Percentiles rank a stretch among this genome's conserved stretches.
Evolutionary conservation across 169 alveolate species (phyloP).

Genomic region (Cryptosporidium baileyi): DNA sequence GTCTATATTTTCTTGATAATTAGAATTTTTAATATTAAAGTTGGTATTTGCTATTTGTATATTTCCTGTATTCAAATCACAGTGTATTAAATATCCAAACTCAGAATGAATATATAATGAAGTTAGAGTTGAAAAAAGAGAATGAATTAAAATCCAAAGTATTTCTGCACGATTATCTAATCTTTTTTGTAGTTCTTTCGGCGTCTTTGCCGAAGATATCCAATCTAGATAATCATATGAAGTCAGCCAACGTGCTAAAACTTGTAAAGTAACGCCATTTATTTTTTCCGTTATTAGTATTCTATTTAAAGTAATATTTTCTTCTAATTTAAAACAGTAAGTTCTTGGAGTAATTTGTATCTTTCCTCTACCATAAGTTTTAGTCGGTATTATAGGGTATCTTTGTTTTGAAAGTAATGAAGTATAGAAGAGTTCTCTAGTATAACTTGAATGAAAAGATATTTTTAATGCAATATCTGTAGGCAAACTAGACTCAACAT

Average conservation of each 20-base stretch:
- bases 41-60: slow-evolving; percentile 58
- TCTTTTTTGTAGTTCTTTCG: slow-evolving; percentile 49
- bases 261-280: slow-evolving; percentile 55
- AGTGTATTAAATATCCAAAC: slow-evolving; percentile 47
- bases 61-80: slow-evolving; percentile 59
- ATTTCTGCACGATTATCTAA: slow-evolving; percentile 62
- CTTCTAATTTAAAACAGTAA: slow-evolving; percentile 19
- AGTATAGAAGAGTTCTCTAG: slow-evolving; percentile 56
- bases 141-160: slow-evolving; percentile 53
- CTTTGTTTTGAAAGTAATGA: slow-evolving; percentile 46
- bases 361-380: slow-evolving; percentile 65
- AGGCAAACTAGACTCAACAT: not conserved
- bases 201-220: slow-evolving; percentile 46
- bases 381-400: slow-evolving; percentile 36
- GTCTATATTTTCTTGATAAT: slow-evolving; percentile 37
- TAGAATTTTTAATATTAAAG: slow-evolving; percentile 3
- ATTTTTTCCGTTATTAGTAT: slow-evolving; percentile 55
- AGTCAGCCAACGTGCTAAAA: slow-evolving; percentile 40
- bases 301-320: slow-evolving; percentile 20
- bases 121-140: slow-evolving; percentile 47
- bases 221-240: slow-evolving; percentile 41
- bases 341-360: slow-evolving; percentile 54
- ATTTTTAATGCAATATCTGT: slow-evolving; percentile 36
- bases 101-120: slow-evolving; percentile 65
- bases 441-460: slow-evolving; percentile 53